Base-by-base conservation (phyloP, 2,329 filamentous ascomycete species). In the Paraphoma sp. region DNA sequence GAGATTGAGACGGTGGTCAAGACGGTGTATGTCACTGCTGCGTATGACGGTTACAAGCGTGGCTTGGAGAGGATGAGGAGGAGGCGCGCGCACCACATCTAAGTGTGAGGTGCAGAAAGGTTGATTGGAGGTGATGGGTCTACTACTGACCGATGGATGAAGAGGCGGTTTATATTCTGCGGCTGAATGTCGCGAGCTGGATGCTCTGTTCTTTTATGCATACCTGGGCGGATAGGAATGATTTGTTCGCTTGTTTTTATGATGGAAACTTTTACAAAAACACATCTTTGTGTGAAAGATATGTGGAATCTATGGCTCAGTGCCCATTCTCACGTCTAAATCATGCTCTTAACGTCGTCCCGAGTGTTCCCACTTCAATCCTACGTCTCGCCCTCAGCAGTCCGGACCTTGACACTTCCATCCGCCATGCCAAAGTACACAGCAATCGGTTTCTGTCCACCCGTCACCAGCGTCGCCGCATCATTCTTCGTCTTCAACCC, bases 391-490 rank as follows among this genome's bases (percentile, higher is more conserved):
- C 65, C 67, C 12, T 73, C 62, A 18, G 63, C 62, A 16, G 69
- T 75, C 53, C 73, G 63, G 7, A 79, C 71, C 57, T 75, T 64
- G 11, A 83, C 79, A 53, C 72, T 78, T 10, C 81, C 81, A 59
- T 82, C 90, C 44, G 89, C 86, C 87, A 95, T 91, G 36, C 95
- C 95, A 78, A 98, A 99, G 80, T 98, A 99, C 23, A 92, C 93
- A 29, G 93, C 93, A 11, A 97, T 85, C 0, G 95, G 95, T 80
- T 94, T 96, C 80, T 97, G 92, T 0, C 91, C 93, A 46, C 75
- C 73, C 5, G 62, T 65, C 12, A 74, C 83, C 83, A 36, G 56
- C 83, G 82, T 59, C 59, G 45, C 52, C 62, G 17, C 58, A 56
- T 9, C 64, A 62, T 11, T 67, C 62, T 48, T 72, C 64, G 10